Percentiles rank a stretch among this genome's conserved stretches.
Conservation (phyloP, 1,284 basidiomycete species). For the Coriolopsis trogii region DNA sequence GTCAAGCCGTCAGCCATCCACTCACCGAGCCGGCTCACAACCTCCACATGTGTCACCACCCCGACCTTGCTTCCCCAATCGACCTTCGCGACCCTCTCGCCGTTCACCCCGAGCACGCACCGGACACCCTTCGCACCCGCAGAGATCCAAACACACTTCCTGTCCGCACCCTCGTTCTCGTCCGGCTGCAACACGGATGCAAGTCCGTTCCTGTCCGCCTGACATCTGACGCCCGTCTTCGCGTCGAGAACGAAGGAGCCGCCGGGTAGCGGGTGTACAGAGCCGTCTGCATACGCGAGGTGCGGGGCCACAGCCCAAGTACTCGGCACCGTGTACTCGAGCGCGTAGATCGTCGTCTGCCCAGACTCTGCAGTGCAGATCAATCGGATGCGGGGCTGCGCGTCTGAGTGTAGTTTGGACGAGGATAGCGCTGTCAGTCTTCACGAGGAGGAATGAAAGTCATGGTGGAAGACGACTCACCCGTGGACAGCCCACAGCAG, state of each 20-base stretch:
- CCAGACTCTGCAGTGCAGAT: conserved; percentile 67
- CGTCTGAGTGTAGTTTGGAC: conserved; percentile 44
- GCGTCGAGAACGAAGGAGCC: conserved; percentile 67
- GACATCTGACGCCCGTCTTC: conserved; percentile 52
- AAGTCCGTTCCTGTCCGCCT: conserved; percentile 49
- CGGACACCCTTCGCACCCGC: conserved; percentile 62
- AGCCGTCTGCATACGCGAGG: conserved; percentile 45
- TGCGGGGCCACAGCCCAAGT: conserved; percentile 52
- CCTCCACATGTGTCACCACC: conserved; percentile 47
- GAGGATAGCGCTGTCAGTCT: no score
- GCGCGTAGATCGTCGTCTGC: conserved; percentile 56
- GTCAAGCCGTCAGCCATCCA: neutral
- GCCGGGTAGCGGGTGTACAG: conserved; percentile 51
- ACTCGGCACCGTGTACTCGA: conserved; percentile 43
- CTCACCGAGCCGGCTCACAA: conserved; percentile 59
- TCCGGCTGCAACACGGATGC: conserved; percentile 33
- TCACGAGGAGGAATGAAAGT: neutral
- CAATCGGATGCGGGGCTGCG: conserved; percentile 57
- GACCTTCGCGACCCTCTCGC: conserved; percentile 57
- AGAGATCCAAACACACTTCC: conserved; percentile 48
- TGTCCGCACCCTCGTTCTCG: conserved; percentile 24
- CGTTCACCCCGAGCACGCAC: conserved; percentile 57
- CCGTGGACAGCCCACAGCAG: conserved; percentile 39
- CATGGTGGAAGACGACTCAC: conserved; percentile 9
- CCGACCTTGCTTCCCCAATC: conserved; percentile 62